phyloP scores from a whole-genome alignment of 1,284 basidiomycete species.

The Tylopilus sp. region DNA sequence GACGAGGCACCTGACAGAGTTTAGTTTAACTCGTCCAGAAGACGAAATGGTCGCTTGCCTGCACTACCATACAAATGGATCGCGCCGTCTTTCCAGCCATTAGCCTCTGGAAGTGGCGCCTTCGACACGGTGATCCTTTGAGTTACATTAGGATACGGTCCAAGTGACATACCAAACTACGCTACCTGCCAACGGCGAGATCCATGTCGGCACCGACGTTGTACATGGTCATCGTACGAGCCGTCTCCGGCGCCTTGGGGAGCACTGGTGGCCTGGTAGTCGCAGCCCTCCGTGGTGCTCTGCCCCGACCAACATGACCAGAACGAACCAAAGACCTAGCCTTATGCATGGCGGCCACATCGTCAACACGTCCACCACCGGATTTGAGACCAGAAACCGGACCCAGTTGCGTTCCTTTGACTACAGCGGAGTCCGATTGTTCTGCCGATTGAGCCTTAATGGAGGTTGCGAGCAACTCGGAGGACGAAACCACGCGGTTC shows the following conservation, averaged over 20 bases:
- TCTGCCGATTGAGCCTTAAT: neutral
- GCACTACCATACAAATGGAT: neutral
- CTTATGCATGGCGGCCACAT: neutral
- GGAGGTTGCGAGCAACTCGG: neutral
- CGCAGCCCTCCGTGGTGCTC: neutral
- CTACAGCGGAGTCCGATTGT: neutral
- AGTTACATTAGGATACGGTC: neutral
- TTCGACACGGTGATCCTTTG: neutral
- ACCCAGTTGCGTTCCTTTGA: neutral
- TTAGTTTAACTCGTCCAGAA: neutral
- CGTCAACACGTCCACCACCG: neutral
- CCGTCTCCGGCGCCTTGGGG: neutral
- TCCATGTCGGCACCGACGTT: neutral
- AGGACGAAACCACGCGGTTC: neutral
- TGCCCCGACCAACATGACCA: neutral
- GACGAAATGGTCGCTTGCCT: neutral
- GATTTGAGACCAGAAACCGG: neutral
- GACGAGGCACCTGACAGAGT: neutral
- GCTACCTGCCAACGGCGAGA: constrained; percentile 1
- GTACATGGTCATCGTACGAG: neutral
- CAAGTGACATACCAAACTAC: neutral
- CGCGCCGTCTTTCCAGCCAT: neutral
- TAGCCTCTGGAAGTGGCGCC: neutral
- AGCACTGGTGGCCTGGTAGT: neutral
- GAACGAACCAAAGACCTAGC: neutral